Evolutionary conservation across 768 basidiomycete genomes (phyloP).

Genomic region (Xerocomellus chrysenteron): DNA sequence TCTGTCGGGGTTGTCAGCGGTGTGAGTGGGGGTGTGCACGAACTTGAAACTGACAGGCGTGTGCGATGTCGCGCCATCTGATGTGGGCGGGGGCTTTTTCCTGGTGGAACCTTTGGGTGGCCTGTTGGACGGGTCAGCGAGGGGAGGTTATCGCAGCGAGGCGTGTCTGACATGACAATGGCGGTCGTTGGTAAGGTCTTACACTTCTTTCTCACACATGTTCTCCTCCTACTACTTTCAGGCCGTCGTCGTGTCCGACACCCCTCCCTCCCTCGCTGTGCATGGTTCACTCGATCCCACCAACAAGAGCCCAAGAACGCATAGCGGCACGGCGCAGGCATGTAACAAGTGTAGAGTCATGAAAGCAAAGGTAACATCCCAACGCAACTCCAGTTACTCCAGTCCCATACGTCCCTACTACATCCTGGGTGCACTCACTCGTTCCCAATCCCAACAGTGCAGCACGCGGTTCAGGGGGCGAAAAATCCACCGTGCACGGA

Average conservation of each 20-base stretch:
- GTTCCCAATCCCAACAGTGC: too few species aligned
- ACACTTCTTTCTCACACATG: too few species aligned
- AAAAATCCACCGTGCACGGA: too few species aligned
- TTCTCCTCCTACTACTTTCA: too few species aligned
- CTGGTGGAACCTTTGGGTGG: constrained; percentile 7
- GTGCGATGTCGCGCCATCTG: background rate
- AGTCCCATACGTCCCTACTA: too few species aligned
- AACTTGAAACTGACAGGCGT: background rate
- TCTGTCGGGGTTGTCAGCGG: constrained; percentile 37
- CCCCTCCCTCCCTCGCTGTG: constrained; percentile 23
- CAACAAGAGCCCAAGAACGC: constrained; percentile 61
- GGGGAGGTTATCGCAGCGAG: background rate
- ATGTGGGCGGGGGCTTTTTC: background rate
- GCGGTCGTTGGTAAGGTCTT: too few species aligned
- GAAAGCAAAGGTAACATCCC: constrained; percentile 64
- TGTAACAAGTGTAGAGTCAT: constrained; percentile 72
- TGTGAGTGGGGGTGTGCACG: background rate
- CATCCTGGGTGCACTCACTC: background rate
- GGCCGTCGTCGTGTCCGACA: too few species aligned
- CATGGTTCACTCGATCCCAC: constrained; percentile 59
- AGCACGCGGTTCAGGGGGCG: too few species aligned
- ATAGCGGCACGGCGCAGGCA: constrained; percentile 67
- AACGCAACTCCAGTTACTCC: background rate
- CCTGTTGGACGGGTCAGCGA: background rate
- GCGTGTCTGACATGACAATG: background rate